Evolutionary conservation across 2,329 filamentous ascomycete genomes (phyloP).

Genomic region (Fusarium sp.): DNA sequence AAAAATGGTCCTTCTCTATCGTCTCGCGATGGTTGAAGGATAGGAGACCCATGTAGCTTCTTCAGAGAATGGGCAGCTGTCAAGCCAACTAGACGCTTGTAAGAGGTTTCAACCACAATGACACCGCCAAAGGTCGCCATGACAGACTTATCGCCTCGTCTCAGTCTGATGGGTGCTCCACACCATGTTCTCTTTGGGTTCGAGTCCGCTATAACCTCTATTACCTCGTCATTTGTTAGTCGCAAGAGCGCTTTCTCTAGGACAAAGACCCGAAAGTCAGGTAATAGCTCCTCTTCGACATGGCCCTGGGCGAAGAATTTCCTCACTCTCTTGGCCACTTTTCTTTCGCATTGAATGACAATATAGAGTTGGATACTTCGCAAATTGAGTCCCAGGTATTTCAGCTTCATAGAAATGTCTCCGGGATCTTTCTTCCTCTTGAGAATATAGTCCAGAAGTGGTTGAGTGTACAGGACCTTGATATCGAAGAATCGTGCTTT

Average conservation of each 20-base stretch:
- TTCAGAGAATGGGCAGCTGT: background rate
- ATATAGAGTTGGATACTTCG: background rate
- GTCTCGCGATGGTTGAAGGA: too few species aligned
- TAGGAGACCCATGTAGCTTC: fast-evolving
- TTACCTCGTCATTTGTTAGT: fast-evolving
- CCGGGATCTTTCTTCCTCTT: background rate
- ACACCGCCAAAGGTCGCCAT: background rate
- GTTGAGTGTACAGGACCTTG: background rate
- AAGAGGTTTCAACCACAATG: background rate
- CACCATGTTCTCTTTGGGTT: background rate
- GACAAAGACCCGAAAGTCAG: background rate
- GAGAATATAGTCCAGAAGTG: background rate
- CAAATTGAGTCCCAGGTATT: background rate
- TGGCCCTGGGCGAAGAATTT: background rate
- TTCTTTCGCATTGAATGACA: background rate
- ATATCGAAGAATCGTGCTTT: background rate
- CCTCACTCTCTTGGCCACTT: background rate
- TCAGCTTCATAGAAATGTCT: background rate
- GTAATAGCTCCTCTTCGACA: background rate
- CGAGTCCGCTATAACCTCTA: background rate
- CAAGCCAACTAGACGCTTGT: background rate
- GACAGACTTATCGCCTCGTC: background rate
- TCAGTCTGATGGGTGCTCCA: background rate
- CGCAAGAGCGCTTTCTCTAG: background rate
- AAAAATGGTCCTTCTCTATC: background rate